Conservation (phyloP, 805 yeast species). For the Wickerhamiella galacta region DNA sequence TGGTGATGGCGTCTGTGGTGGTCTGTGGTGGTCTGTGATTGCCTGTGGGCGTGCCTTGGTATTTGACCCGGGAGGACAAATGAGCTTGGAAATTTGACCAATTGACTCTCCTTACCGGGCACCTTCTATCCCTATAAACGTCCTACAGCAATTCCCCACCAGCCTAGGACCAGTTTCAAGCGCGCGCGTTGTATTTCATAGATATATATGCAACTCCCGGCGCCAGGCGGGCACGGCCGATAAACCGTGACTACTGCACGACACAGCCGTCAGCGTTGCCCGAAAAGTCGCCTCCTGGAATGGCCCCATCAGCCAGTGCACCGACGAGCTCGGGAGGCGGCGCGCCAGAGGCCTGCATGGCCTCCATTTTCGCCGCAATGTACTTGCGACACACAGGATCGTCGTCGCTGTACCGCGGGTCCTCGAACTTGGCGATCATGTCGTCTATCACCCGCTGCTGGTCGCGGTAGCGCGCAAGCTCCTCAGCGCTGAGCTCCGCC, state of each 20-base stretch:
- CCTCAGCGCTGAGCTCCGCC: slow-evolving; percentile 26
- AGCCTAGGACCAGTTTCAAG: too few species aligned
- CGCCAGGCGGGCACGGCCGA: too few species aligned
- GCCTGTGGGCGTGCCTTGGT: too few species aligned
- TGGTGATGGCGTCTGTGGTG: too few species aligned
- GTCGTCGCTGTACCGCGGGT: slow-evolving; percentile 40
- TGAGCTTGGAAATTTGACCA: too few species aligned
- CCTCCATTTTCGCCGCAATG: slow-evolving; percentile 43
- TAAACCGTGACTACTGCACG: neutral
- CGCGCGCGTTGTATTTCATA: too few species aligned
- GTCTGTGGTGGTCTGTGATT: too few species aligned
- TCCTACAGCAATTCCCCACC: too few species aligned
- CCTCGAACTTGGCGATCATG: slow-evolving; percentile 53
- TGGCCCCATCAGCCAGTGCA: slow-evolving; percentile 30
- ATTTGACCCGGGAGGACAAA: too few species aligned
- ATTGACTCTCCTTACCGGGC: too few species aligned
- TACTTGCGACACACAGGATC: slow-evolving; percentile 28
- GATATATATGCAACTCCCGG: too few species aligned
- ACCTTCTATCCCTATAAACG: too few species aligned
- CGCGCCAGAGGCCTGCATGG: slow-evolving; percentile 50
- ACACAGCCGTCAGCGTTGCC: neutral
- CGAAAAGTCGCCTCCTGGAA: slow-evolving; percentile 19
- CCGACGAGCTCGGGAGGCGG: slow-evolving; percentile 67
- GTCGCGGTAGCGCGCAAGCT: slow-evolving; percentile 35
- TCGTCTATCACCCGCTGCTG: slow-evolving; percentile 48